Percentiles rank a stretch among this genome's conserved stretches.
Evolutionary conservation across 495 filamentous ascomycete species (phyloP).

Genomic region (Daldinia caldariorum): DNA sequence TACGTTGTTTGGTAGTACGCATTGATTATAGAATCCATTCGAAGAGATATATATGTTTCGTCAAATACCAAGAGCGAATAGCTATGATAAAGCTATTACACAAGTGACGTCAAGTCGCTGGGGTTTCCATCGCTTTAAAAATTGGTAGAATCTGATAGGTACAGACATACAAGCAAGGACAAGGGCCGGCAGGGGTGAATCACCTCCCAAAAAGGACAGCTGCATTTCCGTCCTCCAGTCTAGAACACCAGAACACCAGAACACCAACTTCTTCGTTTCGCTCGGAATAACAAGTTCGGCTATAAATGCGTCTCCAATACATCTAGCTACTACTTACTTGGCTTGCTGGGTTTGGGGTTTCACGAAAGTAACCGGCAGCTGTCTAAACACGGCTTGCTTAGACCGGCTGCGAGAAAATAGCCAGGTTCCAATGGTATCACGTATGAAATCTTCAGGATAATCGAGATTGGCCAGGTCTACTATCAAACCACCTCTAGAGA

Average conservation of each 20-base stretch:
- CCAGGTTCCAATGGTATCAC: background rate
- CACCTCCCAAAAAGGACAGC: conserved; percentile 19
- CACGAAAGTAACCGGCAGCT: background rate
- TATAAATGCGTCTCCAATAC: conserved; percentile 10
- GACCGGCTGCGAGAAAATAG: background rate
- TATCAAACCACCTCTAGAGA: background rate
- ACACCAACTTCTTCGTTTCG: conserved; percentile 3
- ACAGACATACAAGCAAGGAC: conserved; percentile 18
- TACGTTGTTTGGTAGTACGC: background rate
- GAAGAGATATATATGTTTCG: background rate
- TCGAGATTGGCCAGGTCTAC: background rate
- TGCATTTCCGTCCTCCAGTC: conserved; percentile 29
- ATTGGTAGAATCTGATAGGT: conserved; percentile 31
- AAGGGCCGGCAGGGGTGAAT: background rate
- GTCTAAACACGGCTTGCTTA: conserved; percentile 10
- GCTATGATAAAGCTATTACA: conserved; percentile 11
- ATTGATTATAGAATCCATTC: background rate
- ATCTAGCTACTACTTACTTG: background rate
- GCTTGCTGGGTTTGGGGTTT: background rate
- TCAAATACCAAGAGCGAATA: background rate
- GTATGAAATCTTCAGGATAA: no score
- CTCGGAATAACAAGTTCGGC: conserved; percentile 9
- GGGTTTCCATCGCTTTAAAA: conserved; percentile 25
- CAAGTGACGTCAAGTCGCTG: conserved; percentile 34
- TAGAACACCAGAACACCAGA: conserved; percentile 14